Evolutionary conservation across 306 rosid species (phyloP).

Genomic region (Bauhinia variegata): DNA sequence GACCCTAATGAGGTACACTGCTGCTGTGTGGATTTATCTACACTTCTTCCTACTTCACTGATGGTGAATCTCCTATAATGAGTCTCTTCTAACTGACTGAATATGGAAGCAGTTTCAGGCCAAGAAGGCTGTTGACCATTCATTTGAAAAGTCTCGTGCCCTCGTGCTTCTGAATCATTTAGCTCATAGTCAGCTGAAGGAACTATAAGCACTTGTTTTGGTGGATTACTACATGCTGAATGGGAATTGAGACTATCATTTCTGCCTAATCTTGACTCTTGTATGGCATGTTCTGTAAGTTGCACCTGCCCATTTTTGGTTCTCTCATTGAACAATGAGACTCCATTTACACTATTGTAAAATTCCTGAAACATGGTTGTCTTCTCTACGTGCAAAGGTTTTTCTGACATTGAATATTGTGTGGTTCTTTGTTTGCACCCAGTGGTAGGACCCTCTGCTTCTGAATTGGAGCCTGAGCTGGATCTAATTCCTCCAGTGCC

Average conservation of each 20-base stretch:
- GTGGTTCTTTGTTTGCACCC: conserved; percentile 41
- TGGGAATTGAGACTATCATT: conserved; percentile 40
- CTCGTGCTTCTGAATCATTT: conserved; percentile 42
- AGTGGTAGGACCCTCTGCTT: conserved; percentile 60
- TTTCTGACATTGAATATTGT: conserved; percentile 42
- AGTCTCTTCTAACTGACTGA: conserved; percentile 39
- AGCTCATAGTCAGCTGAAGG: conserved; percentile 46
- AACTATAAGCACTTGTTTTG: conserved; percentile 42
- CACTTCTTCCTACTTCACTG: conserved; percentile 37
- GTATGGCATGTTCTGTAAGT: conserved; percentile 35
- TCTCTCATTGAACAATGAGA: conserved; percentile 45
- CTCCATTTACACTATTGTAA: conserved; percentile 52
- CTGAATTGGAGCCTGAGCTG: conserved; percentile 63
- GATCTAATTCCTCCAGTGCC: conserved; percentile 53
- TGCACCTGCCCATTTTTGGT: conserved; percentile 44
- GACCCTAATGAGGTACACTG: conserved; percentile 39
- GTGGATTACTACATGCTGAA: conserved; percentile 43
- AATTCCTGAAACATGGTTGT: conserved; percentile 55
- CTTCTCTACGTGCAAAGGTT: conserved; percentile 43
- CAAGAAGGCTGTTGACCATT: conserved; percentile 57
- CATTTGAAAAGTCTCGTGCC: conserved; percentile 47
- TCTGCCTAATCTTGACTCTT: conserved; percentile 40
- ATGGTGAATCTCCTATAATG: conserved; percentile 41
- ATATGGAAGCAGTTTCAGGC: conserved; percentile 48
- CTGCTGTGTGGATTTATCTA: conserved; percentile 37